phyloP scores from a whole-genome alignment of 768 basidiomycete species.

The Suillus subluteus region DNA sequence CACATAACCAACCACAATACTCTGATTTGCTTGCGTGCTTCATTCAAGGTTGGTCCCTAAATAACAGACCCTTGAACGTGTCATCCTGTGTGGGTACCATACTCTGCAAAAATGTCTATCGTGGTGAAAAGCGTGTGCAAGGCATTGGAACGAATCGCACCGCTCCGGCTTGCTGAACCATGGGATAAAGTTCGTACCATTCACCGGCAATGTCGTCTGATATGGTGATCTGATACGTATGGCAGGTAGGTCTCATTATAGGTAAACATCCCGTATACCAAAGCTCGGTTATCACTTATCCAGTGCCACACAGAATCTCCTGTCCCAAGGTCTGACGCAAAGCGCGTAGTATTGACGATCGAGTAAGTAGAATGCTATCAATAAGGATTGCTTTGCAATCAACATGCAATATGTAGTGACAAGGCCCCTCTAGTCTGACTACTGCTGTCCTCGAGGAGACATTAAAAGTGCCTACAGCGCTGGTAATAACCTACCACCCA shows the following conservation, averaged over 20 bases:
- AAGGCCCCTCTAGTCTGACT: constrained; percentile 58
- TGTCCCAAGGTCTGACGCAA: constrained; percentile 46
- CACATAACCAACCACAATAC: constrained; percentile 1
- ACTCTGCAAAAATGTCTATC: constrained; percentile 13
- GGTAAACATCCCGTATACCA: constrained; percentile 45
- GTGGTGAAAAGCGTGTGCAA: constrained; percentile 53
- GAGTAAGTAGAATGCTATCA: constrained; percentile 48
- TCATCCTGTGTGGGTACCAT: neutral
- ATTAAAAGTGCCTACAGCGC: constrained; percentile 57
- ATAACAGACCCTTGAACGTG: neutral
- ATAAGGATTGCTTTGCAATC: constrained; percentile 17
- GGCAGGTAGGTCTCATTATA: constrained; percentile 72
- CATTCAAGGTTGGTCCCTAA: neutral
- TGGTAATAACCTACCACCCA: constrained; percentile 85
- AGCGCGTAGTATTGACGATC: constrained; percentile 66
- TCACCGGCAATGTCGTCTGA: constrained; percentile 11
- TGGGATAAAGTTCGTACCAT: constrained; percentile 88
- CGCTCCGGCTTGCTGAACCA: constrained; percentile 79
- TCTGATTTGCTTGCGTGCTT: neutral
- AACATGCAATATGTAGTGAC: constrained; percentile 13
- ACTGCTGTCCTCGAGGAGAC: constrained; percentile 73
- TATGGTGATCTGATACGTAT: constrained; percentile 10
- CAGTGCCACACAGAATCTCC: constrained; percentile 51
- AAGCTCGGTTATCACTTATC: constrained; percentile 11
- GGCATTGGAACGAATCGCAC: constrained; percentile 86